These are phyloP conservation scores for Melanogaster broomeanus DNA, from an alignment of 768 basidiomycete genomes.

Conservation along the genomic window DNA sequence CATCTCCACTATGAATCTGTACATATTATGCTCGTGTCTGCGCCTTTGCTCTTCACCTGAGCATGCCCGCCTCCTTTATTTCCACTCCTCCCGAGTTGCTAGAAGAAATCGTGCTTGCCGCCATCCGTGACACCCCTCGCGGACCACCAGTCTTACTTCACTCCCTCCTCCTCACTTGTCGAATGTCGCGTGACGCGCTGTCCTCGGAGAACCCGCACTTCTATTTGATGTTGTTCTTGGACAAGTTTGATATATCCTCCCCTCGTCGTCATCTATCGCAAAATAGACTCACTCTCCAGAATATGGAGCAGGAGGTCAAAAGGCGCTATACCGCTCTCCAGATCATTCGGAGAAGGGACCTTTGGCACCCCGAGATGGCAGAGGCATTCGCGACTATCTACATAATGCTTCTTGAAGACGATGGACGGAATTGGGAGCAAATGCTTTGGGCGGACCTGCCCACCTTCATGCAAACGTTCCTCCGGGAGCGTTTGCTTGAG, in stretches of 20 bases:
- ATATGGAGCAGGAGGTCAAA: conserved; percentile 46
- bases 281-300: conserved; percentile 23
- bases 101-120: conserved; percentile 36
- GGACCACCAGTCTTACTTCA: conserved; percentile 37
- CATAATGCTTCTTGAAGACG: conserved; percentile 60
- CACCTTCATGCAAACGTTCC: conserved; percentile 39
- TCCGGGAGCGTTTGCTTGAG: conserved; percentile 42
- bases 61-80: conserved; percentile 36
- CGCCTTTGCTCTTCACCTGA: conserved; percentile 14
- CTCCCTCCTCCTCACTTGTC: conserved; percentile 36
- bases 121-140: conserved; percentile 28
- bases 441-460: conserved; percentile 46
- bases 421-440: conserved; percentile 48
- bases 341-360: conserved; percentile 39
- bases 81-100: conserved; percentile 36
- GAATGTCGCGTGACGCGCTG: conserved; percentile 29
- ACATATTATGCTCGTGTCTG: conserved; percentile 23
- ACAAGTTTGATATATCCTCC: conserved; percentile 51
- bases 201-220: conserved; percentile 30
- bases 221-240: conserved; percentile 41
- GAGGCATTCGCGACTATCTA: conserved; percentile 55
- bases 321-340: conserved; percentile 48
- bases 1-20: conserved; percentile 23
- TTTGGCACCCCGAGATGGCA: conserved; percentile 38
- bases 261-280: conserved; percentile 40